Base-by-base conservation (phyloP, 345 rosid genomes). In the Lepidium africanum region DNA sequence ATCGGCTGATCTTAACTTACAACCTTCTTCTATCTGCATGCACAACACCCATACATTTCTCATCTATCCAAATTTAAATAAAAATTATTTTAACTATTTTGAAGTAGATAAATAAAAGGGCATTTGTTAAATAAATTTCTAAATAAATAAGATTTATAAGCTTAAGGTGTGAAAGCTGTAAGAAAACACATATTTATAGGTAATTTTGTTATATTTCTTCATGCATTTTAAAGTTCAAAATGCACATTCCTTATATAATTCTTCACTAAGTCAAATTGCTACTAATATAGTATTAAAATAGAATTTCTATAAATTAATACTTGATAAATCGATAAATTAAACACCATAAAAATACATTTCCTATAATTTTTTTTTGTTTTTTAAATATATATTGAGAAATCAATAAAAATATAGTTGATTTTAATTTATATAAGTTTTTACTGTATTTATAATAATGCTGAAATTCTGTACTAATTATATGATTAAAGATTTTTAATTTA, bases 1-100 rank as follows among this genome's bases (percentile, higher is more conserved):
- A 57, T 82, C 85, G 1, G 85, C 86, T 54, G 92, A 78, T 71
- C 79, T 76, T 42, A 89, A 58, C 68, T 78, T 69, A 73, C 92
- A 89, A 0, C 76, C 87, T 12, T 89, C 89, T 78, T 85, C 96
- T 36, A 81, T 82, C 96, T 89, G 84, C 72, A 77, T 32, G 48
- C 67, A 39, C 52, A 32, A 19, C 45, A 65, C 48, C 48, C 67
- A 41, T 61, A 11, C 38, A 58, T 36, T 49, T 60, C 15, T 41
- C 67, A 11, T 69, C 59, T 57, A 27, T 38, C 39, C 39, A 25
- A 36, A 33, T 9, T 53, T 43, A 6, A 10, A 45, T 12, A 61
- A 33, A 10, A 47, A 2, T 13, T 37, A 6, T 36, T 25, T 25
- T 25, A 64, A 56, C 30, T 39, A 17, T 5, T 0, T 16, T 3